Evolutionary conservation across 768 basidiomycete genomes (phyloP), one percentile per base, ranked within the genome.

Genomic region (Lentinula boryana): DNA sequence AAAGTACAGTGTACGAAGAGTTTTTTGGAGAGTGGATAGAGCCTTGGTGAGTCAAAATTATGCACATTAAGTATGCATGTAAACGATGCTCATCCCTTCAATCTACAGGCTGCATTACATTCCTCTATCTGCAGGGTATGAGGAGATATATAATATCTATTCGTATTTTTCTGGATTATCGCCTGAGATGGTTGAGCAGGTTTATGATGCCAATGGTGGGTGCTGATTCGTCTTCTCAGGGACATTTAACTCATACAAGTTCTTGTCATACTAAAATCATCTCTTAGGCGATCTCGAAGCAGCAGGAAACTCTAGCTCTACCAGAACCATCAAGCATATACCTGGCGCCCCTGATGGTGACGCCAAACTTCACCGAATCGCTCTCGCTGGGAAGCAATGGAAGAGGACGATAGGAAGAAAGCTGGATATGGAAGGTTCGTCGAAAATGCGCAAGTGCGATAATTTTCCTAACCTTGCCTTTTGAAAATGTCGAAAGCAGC

Each of bases 21-120:
- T 91, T 80, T 72, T 87, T 81, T 74, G 81, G 79, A 8, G 88
- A 87, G 56, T 89, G 88, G 86, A 76, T 88, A 35, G 84, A 89
- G 65, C 88, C 89, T 7, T 90, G 89, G 88, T 36, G 52, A 53
- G 52, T 27, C 27, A 27, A 27, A 0, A 27, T 51, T 7, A 50
- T 50, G 18, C 4, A 2, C n/a, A 23, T 9, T n/a, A 7, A 46
- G 6, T 23, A 13, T 46, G n/a, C 16, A 23, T 16, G 27, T 27
- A 3, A 27, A 27, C 27, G 27, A 27, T 46, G 15, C 44, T 46
- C 0, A 46, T 6, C 44, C 12, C 33, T 50, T 38, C 13, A 13
- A 16, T 36, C 1, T 90, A 59, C 95, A 93, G 93, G 95, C 79
- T 98, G 23, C 96, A 99, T 74, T 99, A 85, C 70, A 95, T 99